Evolutionary conservation across 2,329 filamentous ascomycete species (phyloP).

Genomic region (Drechmeria coniospora): DNA sequence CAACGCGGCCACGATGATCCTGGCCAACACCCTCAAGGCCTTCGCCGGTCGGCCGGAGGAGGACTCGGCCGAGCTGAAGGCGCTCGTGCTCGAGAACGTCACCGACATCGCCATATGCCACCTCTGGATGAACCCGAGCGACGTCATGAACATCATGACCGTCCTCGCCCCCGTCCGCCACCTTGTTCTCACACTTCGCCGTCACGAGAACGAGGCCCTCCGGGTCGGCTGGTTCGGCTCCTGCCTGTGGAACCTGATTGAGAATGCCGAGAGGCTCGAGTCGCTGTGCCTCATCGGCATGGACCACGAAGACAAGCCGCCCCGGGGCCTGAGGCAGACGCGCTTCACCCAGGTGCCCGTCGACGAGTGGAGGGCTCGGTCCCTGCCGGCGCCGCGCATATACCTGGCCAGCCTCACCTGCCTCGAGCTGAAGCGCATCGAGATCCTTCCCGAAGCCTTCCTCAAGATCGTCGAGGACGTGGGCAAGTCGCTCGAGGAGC

Average conservation of each 20-base stretch:
- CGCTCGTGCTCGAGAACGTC: constrained; percentile 34
- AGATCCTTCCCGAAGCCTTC: constrained; percentile 22
- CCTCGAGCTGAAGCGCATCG: constrained; percentile 27
- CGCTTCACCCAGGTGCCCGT: constrained; percentile 18
- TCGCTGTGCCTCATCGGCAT: constrained; percentile 33
- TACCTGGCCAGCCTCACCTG: constrained; percentile 22
- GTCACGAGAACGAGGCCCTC: constrained; percentile 22
- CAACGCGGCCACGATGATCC: constrained; percentile 32
- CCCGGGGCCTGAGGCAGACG: constrained; percentile 21
- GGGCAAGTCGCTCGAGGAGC: constrained; percentile 23
- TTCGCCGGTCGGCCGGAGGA: constrained; percentile 29
- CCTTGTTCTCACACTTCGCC: constrained; percentile 29
- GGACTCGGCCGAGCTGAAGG: constrained; percentile 24
- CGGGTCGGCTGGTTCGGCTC: constrained; percentile 24
- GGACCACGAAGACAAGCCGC: constrained; percentile 23
- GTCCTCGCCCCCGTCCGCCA: constrained; percentile 26
- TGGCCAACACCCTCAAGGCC: constrained; percentile 35
- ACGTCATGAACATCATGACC: constrained; percentile 31
- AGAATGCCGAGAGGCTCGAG: constrained; percentile 25
- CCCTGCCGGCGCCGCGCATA: constrained; percentile 21
- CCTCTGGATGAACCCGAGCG: constrained; percentile 35
- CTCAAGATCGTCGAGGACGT: constrained; percentile 18
- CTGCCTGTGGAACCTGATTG: constrained; percentile 34
- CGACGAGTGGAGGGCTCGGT: constrained; percentile 24
- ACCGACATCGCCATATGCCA: constrained; percentile 30